Base-by-base conservation (phyloP, 176 grass and related monocot genomes). In the Rhynchospora breviuscula region DNA sequence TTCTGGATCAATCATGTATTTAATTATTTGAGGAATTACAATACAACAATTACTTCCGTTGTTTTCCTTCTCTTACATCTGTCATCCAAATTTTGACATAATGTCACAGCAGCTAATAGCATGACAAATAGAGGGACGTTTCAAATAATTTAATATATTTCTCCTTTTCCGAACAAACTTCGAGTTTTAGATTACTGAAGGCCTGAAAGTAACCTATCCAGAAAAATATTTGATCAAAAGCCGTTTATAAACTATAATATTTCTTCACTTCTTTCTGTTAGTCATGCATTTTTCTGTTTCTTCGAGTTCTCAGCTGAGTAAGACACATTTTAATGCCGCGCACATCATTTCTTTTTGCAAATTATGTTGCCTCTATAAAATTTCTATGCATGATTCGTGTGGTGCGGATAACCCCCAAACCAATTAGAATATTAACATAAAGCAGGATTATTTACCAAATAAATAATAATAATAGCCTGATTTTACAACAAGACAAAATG, bases 401-500 rank as follows among this genome's bases (percentile, higher is more conserved):
- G 10, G 10, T 8, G 10, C 9, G 49, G 49, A 8, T 11, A 52
- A 52, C 10, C 9, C 9, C 18, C n/a, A 73, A 52, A 75, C 10
- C 67, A 52, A 3, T 51, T 43, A 23, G 52, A 4, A 75, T 47
- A 71, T 19, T 5, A 71, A 69, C 11, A 76, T 56, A 53, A 77
- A 31, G 0, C 23, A 22, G 72, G 72, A 45, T 64, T 54, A 63
- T 81, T 81, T 81, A 44, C 74, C 44, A 85, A 61, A 49, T 17
- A 40, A 40, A 84, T 65, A 90, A 29, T 25, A 40, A 40, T 21
- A 84, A 77, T 19, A 57, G 25, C 6, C 35, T 29, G 46, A 72
- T 81, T 67, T 80, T 75, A 84, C 77, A 52, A 80, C 56, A 81
- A 71, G 22, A 84, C 49, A 23, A 26, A 18, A 59, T 40, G 14